Evolutionary conservation across 345 rosid species (phyloP), one percentile per base, ranked within the genome.

Genomic region (Arabidopsis arenosa): DNA sequence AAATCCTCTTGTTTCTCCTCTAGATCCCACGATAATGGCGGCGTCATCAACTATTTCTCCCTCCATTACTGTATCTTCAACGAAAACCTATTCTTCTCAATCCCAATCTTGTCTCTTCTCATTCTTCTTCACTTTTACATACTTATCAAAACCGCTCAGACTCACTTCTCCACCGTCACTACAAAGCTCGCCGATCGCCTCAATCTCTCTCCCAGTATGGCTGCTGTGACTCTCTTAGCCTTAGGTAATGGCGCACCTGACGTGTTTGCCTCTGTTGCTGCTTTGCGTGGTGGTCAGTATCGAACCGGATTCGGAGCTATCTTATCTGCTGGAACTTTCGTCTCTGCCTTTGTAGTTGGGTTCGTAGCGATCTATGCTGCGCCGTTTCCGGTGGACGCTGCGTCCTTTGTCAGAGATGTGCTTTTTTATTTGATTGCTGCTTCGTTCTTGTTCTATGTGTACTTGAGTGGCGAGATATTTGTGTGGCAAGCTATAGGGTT

Each of bases 181-280:
- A 89, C 98, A 7, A 89, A 85, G 80, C 92, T 94, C 83, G 83
- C 91, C 45, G 76, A 81, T 62, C 92, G 83, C 44, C 83, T 94
- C 26, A 77, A 83, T 57, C 86, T 92, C 39, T 90, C 98, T 55
- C 97, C 98, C 1, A 85, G 91, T 71, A 90, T 90, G 95, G 98
- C 90, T 0, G 98, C 96, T 0, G 95, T 92, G 13, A 94, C 98
- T 65, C 96, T 94, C 28, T 78, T 94, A 73, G 98, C 98, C 4
- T 74, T 94, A 1, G 98, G 98, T 26, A 94, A 94, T 63, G 98
- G 98, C 47, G 92, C 98, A 4, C 98, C 98, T 0, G 98, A 94
- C 12, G 92, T 94, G 2, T 94, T 94, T 68, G 87, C 97, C 13
- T 93, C 98, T 13, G 87, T 85, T 17, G 92, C 93, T 3, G 97